Evolutionary conservation across 75 land plant genomes (phyloP), one percentile per base, ranked within the genome.

Genomic region (Pinus tabuliformis): DNA sequence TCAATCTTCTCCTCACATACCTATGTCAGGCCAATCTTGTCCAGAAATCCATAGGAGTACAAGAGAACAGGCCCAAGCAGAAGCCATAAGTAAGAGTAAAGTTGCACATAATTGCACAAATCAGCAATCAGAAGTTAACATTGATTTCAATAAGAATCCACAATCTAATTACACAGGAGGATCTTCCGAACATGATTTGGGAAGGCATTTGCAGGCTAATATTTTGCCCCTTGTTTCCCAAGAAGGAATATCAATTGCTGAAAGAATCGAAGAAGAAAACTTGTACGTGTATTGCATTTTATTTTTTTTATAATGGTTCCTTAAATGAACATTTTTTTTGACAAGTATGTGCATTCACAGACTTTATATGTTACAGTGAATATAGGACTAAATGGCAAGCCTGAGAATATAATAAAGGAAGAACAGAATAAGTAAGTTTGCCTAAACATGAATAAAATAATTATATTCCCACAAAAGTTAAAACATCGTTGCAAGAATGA

Each of bases 191-290:
- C 85, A 57, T 56, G 81, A 33, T 58, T 57, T 26, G 45, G 71
- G 59, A 84, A 83, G 66, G 83, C 85, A 86, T 83, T 86, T 28
- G 73, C 72, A 72, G 84, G 78, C 71, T 37, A 21, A 68, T 68
- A 68, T 20, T 20, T 68, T 68, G 39, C 37, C 71, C 24, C 18
- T 68, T 39, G 42, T n/a, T 20, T 68, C 71, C 1, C 49, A 39
- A 33, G 85, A 89, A 78, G 87, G 86, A 15, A 84, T 83, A 65
- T 84, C 93, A 56, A 85, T 92, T 64, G 91, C 91, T 73, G 89
- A 90, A 70, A 92, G 86, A 83, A 91, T 92, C 73, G 95, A 92
- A 80, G 88, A 90, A 60, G 95, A 92, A 57, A 92, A 92, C 66
- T 45, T 90, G 95, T 92, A 80, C 26, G 95, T 84, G 36, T 68